Base-by-base conservation (phyloP, 192 early-diverging fungal species). In the Backusella macrospora region DNA sequence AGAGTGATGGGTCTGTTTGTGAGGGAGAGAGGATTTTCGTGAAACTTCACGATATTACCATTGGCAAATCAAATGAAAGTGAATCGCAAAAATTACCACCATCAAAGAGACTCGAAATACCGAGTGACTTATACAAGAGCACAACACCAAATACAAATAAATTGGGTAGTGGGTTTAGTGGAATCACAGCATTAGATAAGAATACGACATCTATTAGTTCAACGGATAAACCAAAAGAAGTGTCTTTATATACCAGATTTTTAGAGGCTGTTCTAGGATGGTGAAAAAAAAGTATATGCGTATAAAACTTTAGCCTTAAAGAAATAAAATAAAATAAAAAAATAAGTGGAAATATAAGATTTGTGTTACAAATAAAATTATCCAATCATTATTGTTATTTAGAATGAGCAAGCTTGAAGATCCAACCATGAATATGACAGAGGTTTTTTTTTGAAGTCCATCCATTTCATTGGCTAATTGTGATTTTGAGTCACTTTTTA, bases 331-430 rank as follows among this genome's bases (percentile, higher is more conserved):
- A 73, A 6, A n/a, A 45, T 73, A 73, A 73, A 47, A 65, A 16
- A 10, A 39, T 0, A n/a, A 65, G 15, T 6, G 40, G 42, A 6
- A 38, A 42, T 62, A 52, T 40, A 43, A 52, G 7, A 12, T 26
- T 9, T 9, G 38, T 65, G 72, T 46, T 49, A 63, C 63, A 46
- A 39, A 18, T 21, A 5, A 23, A 21, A 13, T 9, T 66, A 39
- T 1, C 65, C 65, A 66, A 66, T 66, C 65, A 73, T 39, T 73
- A n/a, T 39, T 39, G n/a, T 40, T 18, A 38, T 40, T 49, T 46
- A 38, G 14, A 55, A 63, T 73, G 72, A 65, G 18, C 72, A 73
- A 48, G 65, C 64, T 42, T 73, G 72, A 65, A 63, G 72, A 46
- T 48, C 72, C 14, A 65, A 34, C 65, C 37, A 40, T 39, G 40